These are phyloP conservation scores for Fomitopsis pulvina DNA, from an alignment of 768 basidiomycete genomes.

Conservation along the genomic window DNA sequence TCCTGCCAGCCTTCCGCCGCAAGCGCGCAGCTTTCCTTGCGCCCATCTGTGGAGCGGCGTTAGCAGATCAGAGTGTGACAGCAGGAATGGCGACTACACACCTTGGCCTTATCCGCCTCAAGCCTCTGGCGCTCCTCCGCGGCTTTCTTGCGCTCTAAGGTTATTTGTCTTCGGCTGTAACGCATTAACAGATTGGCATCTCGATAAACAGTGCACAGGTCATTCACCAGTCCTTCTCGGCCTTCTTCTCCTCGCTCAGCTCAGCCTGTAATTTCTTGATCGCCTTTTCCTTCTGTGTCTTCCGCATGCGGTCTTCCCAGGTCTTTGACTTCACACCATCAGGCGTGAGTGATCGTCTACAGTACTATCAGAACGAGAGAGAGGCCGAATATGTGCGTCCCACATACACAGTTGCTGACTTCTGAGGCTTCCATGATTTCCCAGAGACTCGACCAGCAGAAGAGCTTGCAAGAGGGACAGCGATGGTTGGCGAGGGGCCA, in stretches of 20 bases:
- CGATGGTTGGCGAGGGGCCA: neutral
- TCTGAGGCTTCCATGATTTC: conserved; percentile 33
- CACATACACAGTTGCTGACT: conserved; percentile 46
- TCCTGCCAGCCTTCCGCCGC: conserved; percentile 64
- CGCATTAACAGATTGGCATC: neutral
- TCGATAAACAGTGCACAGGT: neutral
- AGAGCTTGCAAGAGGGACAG: conserved; percentile 42
- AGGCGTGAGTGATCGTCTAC: conserved; percentile 64
- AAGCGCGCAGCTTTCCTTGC: conserved; percentile 70
- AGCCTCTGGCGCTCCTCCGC: conserved; percentile 63
- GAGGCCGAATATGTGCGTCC: conserved; percentile 36
- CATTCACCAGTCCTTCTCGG: conserved; percentile 54
- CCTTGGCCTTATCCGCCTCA: conserved; percentile 62
- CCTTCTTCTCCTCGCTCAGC: conserved; percentile 69
- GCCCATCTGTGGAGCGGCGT: conserved; percentile 52
- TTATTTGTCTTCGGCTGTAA: conserved; percentile 57
- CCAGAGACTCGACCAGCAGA: conserved; percentile 63
- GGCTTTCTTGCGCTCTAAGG: conserved; percentile 61
- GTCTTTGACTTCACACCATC: conserved; percentile 56
- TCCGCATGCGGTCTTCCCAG: conserved; percentile 67
- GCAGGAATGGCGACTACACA: conserved; percentile 16
- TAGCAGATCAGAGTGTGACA: neutral
- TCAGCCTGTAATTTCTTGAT: conserved; percentile 70
- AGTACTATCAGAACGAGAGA: conserved; percentile 5
- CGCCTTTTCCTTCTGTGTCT: conserved; percentile 56